Percentiles rank a stretch among this genome's conserved stretches.
These are phyloP conservation scores for Trichophyton schoenleinii DNA, from an alignment of 2,329 filamentous ascomycete species.

Conservation along the genomic window DNA sequence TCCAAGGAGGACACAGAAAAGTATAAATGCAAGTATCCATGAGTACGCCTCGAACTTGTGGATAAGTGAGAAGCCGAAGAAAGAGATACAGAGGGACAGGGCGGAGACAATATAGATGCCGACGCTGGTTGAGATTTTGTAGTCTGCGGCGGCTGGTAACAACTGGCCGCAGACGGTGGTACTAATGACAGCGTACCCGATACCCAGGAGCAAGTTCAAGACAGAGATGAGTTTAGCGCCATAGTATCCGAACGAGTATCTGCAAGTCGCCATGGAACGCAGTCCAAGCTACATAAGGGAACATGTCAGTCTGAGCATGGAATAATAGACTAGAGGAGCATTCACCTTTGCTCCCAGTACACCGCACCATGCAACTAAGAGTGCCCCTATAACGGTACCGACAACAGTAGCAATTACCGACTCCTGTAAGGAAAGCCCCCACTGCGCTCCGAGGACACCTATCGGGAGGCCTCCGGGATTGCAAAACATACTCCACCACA, in stretches of 20 bases:
- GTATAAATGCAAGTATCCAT: slow-evolving; percentile 1
- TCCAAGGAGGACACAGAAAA: slow-evolving; percentile 3
- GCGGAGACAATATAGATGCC: slow-evolving; percentile 1
- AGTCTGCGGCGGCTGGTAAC: background rate
- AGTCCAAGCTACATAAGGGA: background rate
- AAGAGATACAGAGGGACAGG: background rate
- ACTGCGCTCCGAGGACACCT: slow-evolving; percentile 38
- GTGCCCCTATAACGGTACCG: slow-evolving; percentile 30
- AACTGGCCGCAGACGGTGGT: slow-evolving; percentile 1
- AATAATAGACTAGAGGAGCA: background rate
- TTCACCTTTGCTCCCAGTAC: background rate
- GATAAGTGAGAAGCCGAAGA: slow-evolving; percentile 3
- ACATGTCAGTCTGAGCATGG: background rate
- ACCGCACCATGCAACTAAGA: slow-evolving; percentile 31
- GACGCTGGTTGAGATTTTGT: background rate
- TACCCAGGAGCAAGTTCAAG: background rate
- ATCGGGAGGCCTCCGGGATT: slow-evolving; percentile 29
- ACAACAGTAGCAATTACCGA: slow-evolving; percentile 31
- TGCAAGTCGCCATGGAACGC: background rate
- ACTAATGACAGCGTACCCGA: slow-evolving; percentile 1
- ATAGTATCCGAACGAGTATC: slow-evolving; percentile 3
- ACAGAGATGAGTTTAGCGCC: background rate
- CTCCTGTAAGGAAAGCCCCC: slow-evolving; percentile 36
- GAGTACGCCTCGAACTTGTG: slow-evolving; percentile 3
- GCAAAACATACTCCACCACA: slow-evolving; percentile 36